These are phyloP conservation scores for Neoboletus brunneissimus DNA, from an alignment of 768 basidiomycete species.

Conservation along the genomic window DNA sequence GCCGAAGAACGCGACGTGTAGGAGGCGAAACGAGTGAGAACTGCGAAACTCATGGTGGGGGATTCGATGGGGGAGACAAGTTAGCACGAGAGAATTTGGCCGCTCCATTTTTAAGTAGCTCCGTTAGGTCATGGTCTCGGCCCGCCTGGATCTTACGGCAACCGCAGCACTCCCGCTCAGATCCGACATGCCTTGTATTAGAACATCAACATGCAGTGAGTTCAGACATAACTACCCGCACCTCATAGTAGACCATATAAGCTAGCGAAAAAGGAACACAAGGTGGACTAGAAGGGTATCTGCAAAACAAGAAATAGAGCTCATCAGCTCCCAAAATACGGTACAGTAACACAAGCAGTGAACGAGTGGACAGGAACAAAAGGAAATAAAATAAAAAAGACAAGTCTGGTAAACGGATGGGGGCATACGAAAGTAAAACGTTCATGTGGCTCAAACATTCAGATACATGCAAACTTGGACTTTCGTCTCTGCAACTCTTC, in stretches of 20 bases:
- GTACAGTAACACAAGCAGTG: constrained; percentile 31
- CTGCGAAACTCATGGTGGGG: constrained; percentile 28
- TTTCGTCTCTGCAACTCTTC: constrained; percentile 81
- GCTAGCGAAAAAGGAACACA: constrained; percentile 25
- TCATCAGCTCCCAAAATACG: constrained; percentile 26
- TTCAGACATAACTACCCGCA: constrained; percentile 24
- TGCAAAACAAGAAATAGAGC: constrained; percentile 26
- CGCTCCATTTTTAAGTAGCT: constrained; percentile 20
- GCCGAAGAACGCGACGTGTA: constrained; percentile 11
- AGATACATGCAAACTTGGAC: constrained; percentile 91
- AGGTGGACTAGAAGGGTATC: constrained; percentile 27
- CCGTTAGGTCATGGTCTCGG: constrained; percentile 4
- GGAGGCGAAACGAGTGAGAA: constrained; percentile 27
- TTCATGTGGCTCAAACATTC: constrained; percentile 27
- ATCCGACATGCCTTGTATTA: constrained; percentile 26
- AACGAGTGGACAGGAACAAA: constrained; percentile 12
- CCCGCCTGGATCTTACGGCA: constrained; percentile 5
- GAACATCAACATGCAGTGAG: constrained; percentile 19
- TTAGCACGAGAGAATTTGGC: constrained; percentile 14
- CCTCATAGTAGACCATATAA: constrained; percentile 36
- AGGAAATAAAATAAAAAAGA: constrained; percentile 7
- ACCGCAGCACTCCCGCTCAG: constrained; percentile 6
- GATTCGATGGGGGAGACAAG: constrained; percentile 14
- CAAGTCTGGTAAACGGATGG: neutral
- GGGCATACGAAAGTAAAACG: constrained; percentile 1